These are phyloP conservation scores for Colletotrichum endophyticum DNA, from an alignment of 2,329 filamentous ascomycete genomes.

Conservation along the genomic window DNA sequence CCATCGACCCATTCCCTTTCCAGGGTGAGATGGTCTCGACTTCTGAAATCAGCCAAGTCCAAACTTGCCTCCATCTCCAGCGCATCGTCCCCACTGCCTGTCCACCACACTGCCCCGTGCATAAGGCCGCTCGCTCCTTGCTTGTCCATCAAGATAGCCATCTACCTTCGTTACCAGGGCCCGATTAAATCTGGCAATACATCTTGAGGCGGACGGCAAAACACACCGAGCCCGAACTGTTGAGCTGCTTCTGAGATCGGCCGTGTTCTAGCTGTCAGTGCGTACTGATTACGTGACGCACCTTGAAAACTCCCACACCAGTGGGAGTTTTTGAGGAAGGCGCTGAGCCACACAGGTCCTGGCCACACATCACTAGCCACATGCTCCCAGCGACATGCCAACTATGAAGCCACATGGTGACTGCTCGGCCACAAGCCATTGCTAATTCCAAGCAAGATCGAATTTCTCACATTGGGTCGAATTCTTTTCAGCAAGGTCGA, in stretches of 20 bases:
- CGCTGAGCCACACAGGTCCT: not conserved
- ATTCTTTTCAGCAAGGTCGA: too few relatives aligned
- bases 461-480: too few relatives aligned
- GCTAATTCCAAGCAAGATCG: not conserved
- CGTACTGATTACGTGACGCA: not conserved
- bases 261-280: not conserved
- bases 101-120: not conserved
- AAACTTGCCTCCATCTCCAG: not conserved
- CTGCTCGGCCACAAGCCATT: not conserved
- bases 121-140: not conserved
- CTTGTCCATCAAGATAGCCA: not conserved
- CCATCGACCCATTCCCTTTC: too few relatives aligned
- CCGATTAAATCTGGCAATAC: not conserved
- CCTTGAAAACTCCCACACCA: not conserved
- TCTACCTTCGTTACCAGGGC: not conserved
- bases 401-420: not conserved
- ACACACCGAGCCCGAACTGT: too few relatives aligned
- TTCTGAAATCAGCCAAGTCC: not conserved
- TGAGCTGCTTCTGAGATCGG: too few relatives aligned
- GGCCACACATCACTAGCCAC: not conserved
- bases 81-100: not conserved
- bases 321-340: not conserved
- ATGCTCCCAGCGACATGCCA: not conserved
- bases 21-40: not conserved
- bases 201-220: not conserved